These are phyloP conservation scores for Ceriops tagal DNA, from an alignment of 345 rosid species.

Conservation along the genomic window DNA sequence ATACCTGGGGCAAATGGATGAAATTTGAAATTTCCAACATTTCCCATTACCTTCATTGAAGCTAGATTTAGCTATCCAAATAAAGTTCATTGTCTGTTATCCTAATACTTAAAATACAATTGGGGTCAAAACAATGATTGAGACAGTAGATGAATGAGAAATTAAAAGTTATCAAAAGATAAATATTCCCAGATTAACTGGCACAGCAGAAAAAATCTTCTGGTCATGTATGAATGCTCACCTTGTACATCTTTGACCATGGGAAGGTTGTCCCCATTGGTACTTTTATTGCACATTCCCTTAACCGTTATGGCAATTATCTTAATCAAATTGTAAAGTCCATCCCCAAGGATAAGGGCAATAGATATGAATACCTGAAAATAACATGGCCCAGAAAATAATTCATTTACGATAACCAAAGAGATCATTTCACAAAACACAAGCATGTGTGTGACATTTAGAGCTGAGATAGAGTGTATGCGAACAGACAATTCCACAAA, in stretches of 20 bases:
- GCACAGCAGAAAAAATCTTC: not conserved
- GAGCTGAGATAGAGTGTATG: no score
- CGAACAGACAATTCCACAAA: no score
- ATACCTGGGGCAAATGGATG: not conserved
- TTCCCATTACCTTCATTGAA: not conserved
- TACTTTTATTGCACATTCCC: slow-evolving; percentile 55
- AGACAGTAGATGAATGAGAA: not conserved
- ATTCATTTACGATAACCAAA: not conserved
- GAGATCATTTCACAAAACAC: not conserved
- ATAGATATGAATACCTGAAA: slow-evolving; percentile 84
- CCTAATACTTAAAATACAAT: not conserved
- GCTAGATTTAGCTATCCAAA: not conserved
- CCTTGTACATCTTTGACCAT: slow-evolving; percentile 50
- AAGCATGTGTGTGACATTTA: no score
- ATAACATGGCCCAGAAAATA: slow-evolving; percentile 3
- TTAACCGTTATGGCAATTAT: slow-evolving; percentile 54
- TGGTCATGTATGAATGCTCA: slow-evolving; percentile 25
- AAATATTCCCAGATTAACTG: not conserved
- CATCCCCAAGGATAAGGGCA: slow-evolving; percentile 86
- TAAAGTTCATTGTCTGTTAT: not conserved
- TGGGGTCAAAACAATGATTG: not conserved
- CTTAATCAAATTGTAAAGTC: slow-evolving; percentile 85
- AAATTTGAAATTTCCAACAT: not conserved
- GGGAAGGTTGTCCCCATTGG: slow-evolving; percentile 51
- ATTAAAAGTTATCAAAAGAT: not conserved